These are phyloP conservation scores for Calocybe gambosa DNA, from an alignment of 1,284 basidiomycete genomes.

Conservation along the genomic window DNA sequence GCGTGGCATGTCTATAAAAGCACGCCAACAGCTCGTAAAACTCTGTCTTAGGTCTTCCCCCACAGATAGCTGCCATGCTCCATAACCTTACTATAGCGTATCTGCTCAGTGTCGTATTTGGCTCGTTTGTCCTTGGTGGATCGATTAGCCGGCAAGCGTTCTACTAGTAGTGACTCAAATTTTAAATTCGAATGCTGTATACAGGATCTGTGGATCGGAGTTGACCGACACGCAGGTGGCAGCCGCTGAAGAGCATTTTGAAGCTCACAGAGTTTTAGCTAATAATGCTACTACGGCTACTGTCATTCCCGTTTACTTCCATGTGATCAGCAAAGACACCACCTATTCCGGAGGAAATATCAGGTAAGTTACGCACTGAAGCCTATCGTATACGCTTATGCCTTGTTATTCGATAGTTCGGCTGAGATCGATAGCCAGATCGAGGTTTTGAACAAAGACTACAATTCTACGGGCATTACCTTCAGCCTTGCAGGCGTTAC, in stretches of 20 bases:
- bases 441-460: constrained; percentile 32
- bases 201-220: constrained; percentile 14
- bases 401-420: constrained; percentile 20
- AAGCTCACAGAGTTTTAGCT: constrained; percentile 12
- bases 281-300: background rate
- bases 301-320: constrained; percentile 14
- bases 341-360: constrained; percentile 10
- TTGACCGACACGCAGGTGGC: constrained; percentile 11
- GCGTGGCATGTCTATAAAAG: background rate
- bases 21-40: background rate
- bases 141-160: constrained; percentile 10
- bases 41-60: background rate
- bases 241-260: constrained; percentile 16
- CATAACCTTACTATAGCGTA: constrained; percentile 6
- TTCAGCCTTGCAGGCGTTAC: constrained; percentile 31
- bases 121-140: constrained; percentile 6
- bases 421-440: constrained; percentile 32
- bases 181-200: background rate
- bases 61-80: constrained; percentile 9
- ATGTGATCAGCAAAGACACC: constrained; percentile 10
- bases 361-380: constrained; percentile 2
- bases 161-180: background rate
- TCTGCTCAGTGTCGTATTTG: constrained; percentile 9
- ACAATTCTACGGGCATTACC: constrained; percentile 28
- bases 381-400: background rate